Evolutionary conservation across 2,329 filamentous ascomycete genomes (phyloP).

Genomic region (Amylocarpus encephaloides): DNA sequence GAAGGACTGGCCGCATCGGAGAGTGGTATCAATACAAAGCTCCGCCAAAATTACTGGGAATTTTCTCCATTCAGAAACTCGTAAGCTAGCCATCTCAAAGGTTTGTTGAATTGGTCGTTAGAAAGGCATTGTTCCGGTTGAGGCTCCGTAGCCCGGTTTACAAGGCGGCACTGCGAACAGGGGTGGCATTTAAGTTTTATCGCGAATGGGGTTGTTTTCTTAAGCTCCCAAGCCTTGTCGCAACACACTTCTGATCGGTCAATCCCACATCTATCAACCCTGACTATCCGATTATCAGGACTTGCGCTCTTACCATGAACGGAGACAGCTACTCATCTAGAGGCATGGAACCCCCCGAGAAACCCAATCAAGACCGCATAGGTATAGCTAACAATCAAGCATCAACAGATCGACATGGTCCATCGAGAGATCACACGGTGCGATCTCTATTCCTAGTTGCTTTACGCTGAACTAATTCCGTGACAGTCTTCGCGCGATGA

Average conservation of each 20-base stretch:
- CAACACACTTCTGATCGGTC: not conserved
- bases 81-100: slow-evolving; percentile 29
- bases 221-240: slow-evolving; percentile 11
- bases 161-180: not conserved
- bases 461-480: slow-evolving; percentile 21
- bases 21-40: slow-evolving; percentile 87
- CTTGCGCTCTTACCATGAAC: slow-evolving; percentile 57
- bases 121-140: not conserved
- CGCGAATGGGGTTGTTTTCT: not conserved
- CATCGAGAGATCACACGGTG: slow-evolving; percentile 48
- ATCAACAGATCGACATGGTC: slow-evolving; percentile 40
- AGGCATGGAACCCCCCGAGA: slow-evolving; percentile 45
- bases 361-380: slow-evolving; percentile 22
- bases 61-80: slow-evolving; percentile 76
- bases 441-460: slow-evolving; percentile 24
- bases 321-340: slow-evolving; percentile 75
- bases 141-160: not conserved
- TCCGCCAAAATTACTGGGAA: slow-evolving; percentile 77
- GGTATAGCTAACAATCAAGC: slow-evolving; percentile 32
- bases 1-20: slow-evolving; percentile 94
- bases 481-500: slow-evolving; percentile 33
- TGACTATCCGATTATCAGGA: not conserved
- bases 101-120: not conserved
- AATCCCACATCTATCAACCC: slow-evolving; percentile 1
- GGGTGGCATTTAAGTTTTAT: slow-evolving; percentile 1